phyloP scores from a whole-genome alignment of 306 rosid species.

The Cotoneaster glaucophyllus region DNA sequence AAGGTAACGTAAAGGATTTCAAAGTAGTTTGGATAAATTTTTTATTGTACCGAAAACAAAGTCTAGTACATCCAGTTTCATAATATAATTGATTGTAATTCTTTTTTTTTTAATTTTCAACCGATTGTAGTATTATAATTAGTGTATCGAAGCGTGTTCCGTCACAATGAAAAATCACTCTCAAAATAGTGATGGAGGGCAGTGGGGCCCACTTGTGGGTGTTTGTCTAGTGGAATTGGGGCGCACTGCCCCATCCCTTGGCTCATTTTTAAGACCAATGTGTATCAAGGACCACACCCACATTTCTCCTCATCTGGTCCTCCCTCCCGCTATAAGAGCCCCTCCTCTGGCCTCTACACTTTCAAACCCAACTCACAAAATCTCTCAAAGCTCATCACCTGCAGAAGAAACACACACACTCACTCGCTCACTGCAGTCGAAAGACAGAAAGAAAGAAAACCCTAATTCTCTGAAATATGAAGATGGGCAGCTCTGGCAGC shows the following conservation, averaged over 20 bases:
- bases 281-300: constrained; percentile 34
- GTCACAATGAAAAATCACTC: accelerated
- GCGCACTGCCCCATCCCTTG: constrained; percentile 71
- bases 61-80: accelerated
- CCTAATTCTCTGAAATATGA: constrained; percentile 29
- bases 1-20: constrained; percentile 26
- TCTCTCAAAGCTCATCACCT: background rate
- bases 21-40: constrained; percentile 7
- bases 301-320: background rate
- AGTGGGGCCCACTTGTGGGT: constrained; percentile 45
- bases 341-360: background rate
- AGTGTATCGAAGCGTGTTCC: accelerated
- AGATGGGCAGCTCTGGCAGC: constrained; percentile 41
- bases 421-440: background rate
- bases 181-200: constrained; percentile 35
- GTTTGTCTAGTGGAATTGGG: constrained; percentile 57
- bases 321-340: constrained; percentile 34
- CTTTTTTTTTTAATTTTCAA: too few species aligned
- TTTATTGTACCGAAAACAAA: too few species aligned
- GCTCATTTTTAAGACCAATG: constrained; percentile 44
- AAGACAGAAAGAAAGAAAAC: background rate
- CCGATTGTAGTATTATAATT: too few species aligned
- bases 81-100: too few species aligned
- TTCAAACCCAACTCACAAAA: constrained; percentile 15
- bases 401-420: background rate